These are phyloP conservation scores for Chaetomium sp. DNA, from an alignment of 2,329 filamentous ascomycete genomes.

Conservation along the genomic window DNA sequence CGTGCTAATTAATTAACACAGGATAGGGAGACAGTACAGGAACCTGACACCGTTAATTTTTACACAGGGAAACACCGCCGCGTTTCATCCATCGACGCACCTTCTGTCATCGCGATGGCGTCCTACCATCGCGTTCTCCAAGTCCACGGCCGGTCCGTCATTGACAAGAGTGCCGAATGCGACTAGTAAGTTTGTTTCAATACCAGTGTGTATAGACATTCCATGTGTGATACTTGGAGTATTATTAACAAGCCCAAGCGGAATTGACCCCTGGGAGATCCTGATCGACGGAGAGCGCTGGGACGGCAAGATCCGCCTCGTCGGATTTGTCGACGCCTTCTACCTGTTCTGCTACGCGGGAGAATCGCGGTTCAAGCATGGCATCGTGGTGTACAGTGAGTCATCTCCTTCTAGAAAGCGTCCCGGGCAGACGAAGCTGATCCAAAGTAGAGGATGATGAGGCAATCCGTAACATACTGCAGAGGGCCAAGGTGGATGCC, in stretches of 20 bases:
- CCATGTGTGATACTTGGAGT: neutral
- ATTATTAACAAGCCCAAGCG: conserved; percentile 15
- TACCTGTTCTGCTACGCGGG: conserved; percentile 31
- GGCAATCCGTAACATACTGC: conserved; percentile 14
- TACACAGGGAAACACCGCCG: neutral
- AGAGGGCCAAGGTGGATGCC: conserved; percentile 14
- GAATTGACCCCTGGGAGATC: conserved; percentile 32
- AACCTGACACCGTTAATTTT: no score
- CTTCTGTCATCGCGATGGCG: conserved; percentile 20
- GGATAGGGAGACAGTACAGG: no score
- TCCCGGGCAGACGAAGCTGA: neutral
- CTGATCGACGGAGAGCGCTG: conserved; percentile 27
- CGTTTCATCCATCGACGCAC: neutral
- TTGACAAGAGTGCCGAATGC: conserved; percentile 28
- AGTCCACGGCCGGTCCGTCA: conserved; percentile 27
- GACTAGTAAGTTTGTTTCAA: conserved; percentile 23
- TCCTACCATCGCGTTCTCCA: conserved; percentile 30
- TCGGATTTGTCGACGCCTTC: conserved; percentile 31
- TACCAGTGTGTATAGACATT: no score
- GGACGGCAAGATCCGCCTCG: conserved; percentile 29
- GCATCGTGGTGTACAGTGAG: conserved; percentile 19
- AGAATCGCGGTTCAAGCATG: conserved; percentile 27
- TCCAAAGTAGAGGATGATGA: conserved; percentile 24
- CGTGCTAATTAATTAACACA: no score
- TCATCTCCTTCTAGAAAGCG: neutral